Base-by-base conservation (phyloP, 805 yeast genomes). In the Candida sphagnicola region DNA sequence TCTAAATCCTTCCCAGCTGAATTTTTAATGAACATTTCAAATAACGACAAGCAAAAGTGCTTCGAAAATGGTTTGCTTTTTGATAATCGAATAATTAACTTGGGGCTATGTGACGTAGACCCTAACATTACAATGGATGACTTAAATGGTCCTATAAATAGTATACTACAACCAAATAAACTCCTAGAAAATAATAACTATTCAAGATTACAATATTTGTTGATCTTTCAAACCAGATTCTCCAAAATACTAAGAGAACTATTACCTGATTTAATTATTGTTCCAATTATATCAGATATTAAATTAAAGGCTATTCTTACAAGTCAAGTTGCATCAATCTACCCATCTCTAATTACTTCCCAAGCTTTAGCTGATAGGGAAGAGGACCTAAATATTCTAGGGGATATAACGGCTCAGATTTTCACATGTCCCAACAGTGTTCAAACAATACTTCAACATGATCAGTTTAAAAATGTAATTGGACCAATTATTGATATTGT, bases 211-310 rank as follows among this genome's bases (percentile, higher is more conserved):
- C 89, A 83, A 52, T 69, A 65, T 47, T 49, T 85, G 16, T 57
- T 82, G 26, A 70, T 67, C 42, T 74, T 82, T 41, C 85, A 84
- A 43, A 67, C 76, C 28, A 66, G 93, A 46, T 72, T 73, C 24
- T 67, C 79, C 61, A 79, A 80, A 41, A 46, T 49, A 3, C 49
- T 74, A 5, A 70, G 93, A 51, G 68, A 65, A 31, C 54, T 55
- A 5, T 39, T 85, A 13, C 72, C 75, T 34, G 62, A 68, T 18
- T 53, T 78, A 1, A 45, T 83, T 3, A 62, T 82, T 8, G 80
- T 88, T 0, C 67, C 78, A 0, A 54, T 83, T 18, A 66, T 85
- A 1, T 67, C 80, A 0, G 77, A 78, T 31, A 44, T 68, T 3
- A 51, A 54, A 0, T 67, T 60, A 44, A 82, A 84, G 48, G 57